A percentile compares a stretch with the other conserved stretches of the same genome.
phyloP scores from a whole-genome alignment of 2,329 filamentous ascomycete genomes.

The Neofusicoccum laricinum region DNA sequence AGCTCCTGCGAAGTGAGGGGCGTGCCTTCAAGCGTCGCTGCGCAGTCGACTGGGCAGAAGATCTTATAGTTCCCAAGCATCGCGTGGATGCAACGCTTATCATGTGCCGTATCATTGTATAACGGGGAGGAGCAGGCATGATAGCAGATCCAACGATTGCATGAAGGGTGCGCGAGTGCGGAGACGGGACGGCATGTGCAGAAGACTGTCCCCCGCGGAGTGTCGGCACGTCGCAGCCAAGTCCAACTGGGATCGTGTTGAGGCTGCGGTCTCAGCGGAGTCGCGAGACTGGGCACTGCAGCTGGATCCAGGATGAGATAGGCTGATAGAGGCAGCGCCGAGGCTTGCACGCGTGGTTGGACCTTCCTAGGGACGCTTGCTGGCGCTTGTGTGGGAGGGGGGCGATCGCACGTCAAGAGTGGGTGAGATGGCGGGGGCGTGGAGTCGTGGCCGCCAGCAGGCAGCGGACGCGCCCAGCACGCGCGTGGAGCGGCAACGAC shows the following conservation, averaged over 20 bases:
- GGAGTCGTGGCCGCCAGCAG: neutral
- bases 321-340: neutral
- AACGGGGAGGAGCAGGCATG: neutral
- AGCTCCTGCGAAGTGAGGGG: no score
- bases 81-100: neutral
- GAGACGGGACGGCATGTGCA: neutral
- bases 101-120: neutral
- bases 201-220: no score
- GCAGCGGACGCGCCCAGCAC: no score
- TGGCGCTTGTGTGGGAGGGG: neutral
- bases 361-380: neutral
- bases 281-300: no score
- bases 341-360: neutral
- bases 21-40: no score
- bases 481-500: no score
- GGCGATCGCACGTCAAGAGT: conserved; percentile 10
- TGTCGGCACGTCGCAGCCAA: no score
- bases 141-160: neutral
- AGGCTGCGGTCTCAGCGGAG: no score
- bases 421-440: neutral
- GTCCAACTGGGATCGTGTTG: no score
- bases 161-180: neutral
- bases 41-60: no score
- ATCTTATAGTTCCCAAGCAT: neutral
- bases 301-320: neutral